Evolutionary conservation across 306 rosid genomes (phyloP).

Genomic region (Leucaena leucocephala): DNA sequence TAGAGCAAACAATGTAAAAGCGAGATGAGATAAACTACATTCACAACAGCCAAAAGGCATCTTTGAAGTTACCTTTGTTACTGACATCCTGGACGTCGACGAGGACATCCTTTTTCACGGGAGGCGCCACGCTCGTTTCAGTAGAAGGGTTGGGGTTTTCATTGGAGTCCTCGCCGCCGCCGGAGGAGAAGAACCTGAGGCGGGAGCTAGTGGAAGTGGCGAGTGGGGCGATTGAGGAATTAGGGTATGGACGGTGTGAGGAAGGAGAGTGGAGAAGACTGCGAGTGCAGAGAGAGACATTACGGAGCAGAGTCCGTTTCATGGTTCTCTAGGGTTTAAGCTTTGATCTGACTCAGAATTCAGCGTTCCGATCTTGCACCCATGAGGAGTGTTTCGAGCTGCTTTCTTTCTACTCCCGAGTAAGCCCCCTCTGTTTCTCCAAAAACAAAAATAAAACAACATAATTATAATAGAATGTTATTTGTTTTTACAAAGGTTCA

Average conservation of each 20-base stretch:
- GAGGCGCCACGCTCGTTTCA: conserved; percentile 15
- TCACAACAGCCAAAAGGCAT: not conserved
- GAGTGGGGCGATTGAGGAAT: conserved; percentile 31
- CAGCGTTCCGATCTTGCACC: not conserved
- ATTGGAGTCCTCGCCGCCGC: conserved; percentile 28
- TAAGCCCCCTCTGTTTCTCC: not conserved
- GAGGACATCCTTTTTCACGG: conserved; percentile 32
- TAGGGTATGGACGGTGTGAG: not conserved
- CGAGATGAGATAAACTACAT: conserved; percentile 1
- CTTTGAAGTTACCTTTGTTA: conserved; percentile 57
- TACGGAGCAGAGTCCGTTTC: conserved; percentile 48
- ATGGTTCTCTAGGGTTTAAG: conserved; percentile 28
- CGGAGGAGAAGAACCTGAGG: conserved; percentile 58
- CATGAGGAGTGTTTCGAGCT: not conserved
- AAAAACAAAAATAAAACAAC: not conserved
- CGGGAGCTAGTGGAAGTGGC: conserved; percentile 41
- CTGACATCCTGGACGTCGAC: conserved; percentile 44
- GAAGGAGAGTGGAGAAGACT: conserved; percentile 43
- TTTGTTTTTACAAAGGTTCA: too few relatives aligned
- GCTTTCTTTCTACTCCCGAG: not conserved
- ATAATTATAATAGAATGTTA: too few relatives aligned
- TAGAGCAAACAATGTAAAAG: not conserved
- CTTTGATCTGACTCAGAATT: not conserved
- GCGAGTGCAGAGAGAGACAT: conserved; percentile 45
- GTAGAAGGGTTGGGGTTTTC: conserved; percentile 25